A percentile compares a stretch with the other conserved stretches of the same genome.
Conservation (phyloP, 371 early-diverging fungal species). For the Apophysomyces sp. region DNA sequence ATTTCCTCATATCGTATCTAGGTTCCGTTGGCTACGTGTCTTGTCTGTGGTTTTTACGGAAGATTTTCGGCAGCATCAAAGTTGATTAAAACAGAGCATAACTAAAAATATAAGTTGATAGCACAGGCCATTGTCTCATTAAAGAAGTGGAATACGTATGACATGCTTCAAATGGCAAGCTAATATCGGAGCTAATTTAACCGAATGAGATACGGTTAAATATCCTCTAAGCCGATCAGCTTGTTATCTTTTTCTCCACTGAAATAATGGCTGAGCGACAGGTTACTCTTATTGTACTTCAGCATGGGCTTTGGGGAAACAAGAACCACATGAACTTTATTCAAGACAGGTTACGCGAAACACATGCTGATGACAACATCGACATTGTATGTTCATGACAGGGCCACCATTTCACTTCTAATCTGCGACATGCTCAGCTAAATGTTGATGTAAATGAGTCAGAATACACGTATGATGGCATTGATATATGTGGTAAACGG, state of each 20-base stretch:
- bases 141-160: not conserved
- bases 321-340: conserved; percentile 54
- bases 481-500: conserved; percentile 67
- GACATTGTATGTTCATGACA: conserved; percentile 27
- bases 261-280: not conserved
- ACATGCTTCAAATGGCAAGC: not conserved
- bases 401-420: not conserved
- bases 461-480: conserved; percentile 65
- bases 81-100: conserved; percentile 53
- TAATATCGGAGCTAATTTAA: not conserved
- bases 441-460: conserved; percentile 54
- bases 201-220: not conserved
- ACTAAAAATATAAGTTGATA: not conserved
- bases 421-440: conserved; percentile 32
- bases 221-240: not conserved
- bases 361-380: conserved; percentile 22
- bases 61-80: conserved; percentile 83
- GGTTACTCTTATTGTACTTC: conserved; percentile 46
- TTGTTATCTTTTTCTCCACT: not conserved
- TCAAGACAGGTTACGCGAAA: conserved; percentile 29
- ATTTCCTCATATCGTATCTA: conserved; percentile 22
- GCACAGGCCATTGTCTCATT: too few species aligned
- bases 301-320: conserved; percentile 72
- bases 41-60: conserved; percentile 74
- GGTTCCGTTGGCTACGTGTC: conserved; percentile 80